These are phyloP conservation scores for Cyclotella cryptica DNA, from an alignment of 108 stramenopile species.

Conservation along the genomic window DNA sequence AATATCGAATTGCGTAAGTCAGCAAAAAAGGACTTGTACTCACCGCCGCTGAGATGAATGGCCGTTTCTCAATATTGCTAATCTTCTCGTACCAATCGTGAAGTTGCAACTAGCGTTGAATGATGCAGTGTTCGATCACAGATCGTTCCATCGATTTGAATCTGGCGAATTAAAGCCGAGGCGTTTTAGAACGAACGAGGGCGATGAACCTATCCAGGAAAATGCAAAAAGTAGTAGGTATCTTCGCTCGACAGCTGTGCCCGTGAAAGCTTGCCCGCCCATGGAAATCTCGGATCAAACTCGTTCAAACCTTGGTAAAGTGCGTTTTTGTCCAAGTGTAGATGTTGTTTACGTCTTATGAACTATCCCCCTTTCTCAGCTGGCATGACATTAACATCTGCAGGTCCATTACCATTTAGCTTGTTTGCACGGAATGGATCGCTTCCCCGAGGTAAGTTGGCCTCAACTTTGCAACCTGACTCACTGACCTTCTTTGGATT, in stretches of 20 bases:
- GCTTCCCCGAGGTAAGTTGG: constrained; percentile 63
- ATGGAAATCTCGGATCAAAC: constrained; percentile 66
- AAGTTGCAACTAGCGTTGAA: constrained; percentile 53
- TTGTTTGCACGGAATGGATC: constrained; percentile 66
- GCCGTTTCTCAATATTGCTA: not conserved
- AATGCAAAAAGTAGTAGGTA: constrained; percentile 21
- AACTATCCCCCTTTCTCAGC: too few species aligned
- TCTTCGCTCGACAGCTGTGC: constrained; percentile 37
- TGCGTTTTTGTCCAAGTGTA: constrained; percentile 10
- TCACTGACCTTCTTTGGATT: not conserved
- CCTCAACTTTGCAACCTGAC: not conserved
- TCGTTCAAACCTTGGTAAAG: constrained; percentile 65
- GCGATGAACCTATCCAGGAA: not conserved
- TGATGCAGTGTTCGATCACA: constrained; percentile 65
- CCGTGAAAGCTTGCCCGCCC: constrained; percentile 39
- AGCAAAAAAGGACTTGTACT: not conserved
- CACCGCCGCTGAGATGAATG: not conserved
- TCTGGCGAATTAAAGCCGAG: constrained; percentile 66
- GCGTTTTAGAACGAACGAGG: constrained; percentile 10
- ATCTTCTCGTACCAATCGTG: not conserved
- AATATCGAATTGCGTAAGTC: constrained; percentile 47
- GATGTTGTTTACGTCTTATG: not conserved
- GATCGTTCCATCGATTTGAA: constrained; percentile 57
- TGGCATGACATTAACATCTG: too few species aligned
- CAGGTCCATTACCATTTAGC: constrained; percentile 75